Evolutionary conservation across 768 basidiomycete species (phyloP).

Genomic region (Megacollybia marginata): DNA sequence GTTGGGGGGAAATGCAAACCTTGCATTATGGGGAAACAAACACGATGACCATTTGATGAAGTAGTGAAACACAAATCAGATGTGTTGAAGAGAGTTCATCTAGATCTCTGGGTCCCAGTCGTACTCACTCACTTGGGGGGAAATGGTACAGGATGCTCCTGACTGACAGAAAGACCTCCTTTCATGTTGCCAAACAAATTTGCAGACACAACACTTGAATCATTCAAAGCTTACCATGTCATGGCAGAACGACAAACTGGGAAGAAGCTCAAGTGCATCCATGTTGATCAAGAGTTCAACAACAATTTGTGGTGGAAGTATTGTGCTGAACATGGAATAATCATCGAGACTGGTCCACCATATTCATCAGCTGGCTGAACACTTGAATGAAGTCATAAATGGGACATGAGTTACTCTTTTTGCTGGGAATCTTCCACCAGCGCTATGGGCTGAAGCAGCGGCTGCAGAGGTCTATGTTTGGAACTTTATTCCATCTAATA

Average conservation of each 20-base stretch:
- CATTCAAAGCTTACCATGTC: neutral
- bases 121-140: neutral
- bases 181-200: neutral
- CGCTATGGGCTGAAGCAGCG: neutral
- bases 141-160: neutral
- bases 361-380: neutral
- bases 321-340: neutral
- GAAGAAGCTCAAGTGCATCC: neutral
- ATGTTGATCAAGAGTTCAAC: neutral
- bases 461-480: neutral
- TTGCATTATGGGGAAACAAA: neutral
- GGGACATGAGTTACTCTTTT: neutral
- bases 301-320: neutral
- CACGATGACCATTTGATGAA: neutral
- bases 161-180: neutral
- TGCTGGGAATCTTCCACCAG: neutral
- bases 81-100: neutral
- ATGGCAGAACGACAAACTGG: neutral
- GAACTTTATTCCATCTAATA: neutral
- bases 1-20: neutral
- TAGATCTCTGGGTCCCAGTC: neutral
- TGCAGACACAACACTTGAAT: neutral
- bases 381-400: neutral
- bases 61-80: neutral
- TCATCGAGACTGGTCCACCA: neutral